Evolutionary conservation across 73 alveolate genomes (phyloP).

Genomic region (Breviolum minutum): DNA sequence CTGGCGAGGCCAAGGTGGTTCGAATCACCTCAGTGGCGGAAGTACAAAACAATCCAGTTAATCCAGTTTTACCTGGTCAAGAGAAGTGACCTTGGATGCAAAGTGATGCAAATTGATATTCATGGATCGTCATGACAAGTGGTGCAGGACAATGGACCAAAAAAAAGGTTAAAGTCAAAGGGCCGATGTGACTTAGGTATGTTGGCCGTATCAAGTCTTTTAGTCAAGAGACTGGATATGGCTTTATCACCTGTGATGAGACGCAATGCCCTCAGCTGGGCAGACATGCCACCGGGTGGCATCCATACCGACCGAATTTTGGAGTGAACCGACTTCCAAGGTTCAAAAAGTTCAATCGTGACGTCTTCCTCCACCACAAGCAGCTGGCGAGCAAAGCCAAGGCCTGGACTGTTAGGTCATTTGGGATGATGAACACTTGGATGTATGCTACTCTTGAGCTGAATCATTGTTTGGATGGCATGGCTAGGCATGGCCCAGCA

Average conservation of each 20-base stretch:
- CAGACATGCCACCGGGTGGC: neutral
- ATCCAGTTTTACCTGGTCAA: neutral
- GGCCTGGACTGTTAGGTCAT: neutral
- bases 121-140: no score
- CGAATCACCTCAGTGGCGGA: slow-evolving; percentile 45
- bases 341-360: slow-evolving; percentile 72
- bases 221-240: slow-evolving; percentile 38
- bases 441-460: no score
- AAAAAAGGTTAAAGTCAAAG: neutral
- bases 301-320: no score
- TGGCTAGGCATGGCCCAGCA: no score
- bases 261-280: slow-evolving; percentile 27
- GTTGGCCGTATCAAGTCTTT: slow-evolving; percentile 72
- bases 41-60: neutral
- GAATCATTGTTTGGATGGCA: no score
- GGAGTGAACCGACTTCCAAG: neutral
- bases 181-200: neutral
- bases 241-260: slow-evolving; percentile 80
- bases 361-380: slow-evolving; percentile 80
- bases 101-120: no score
- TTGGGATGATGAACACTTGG: no score
- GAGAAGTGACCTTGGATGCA: neutral
- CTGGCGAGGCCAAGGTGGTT: slow-evolving; percentile 27
- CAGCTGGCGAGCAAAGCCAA: slow-evolving; percentile 70
- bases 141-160: no score